These are phyloP conservation scores for Ascochyta fabae DNA, from an alignment of 2,329 filamentous ascomycete genomes.

Conservation along the genomic window DNA sequence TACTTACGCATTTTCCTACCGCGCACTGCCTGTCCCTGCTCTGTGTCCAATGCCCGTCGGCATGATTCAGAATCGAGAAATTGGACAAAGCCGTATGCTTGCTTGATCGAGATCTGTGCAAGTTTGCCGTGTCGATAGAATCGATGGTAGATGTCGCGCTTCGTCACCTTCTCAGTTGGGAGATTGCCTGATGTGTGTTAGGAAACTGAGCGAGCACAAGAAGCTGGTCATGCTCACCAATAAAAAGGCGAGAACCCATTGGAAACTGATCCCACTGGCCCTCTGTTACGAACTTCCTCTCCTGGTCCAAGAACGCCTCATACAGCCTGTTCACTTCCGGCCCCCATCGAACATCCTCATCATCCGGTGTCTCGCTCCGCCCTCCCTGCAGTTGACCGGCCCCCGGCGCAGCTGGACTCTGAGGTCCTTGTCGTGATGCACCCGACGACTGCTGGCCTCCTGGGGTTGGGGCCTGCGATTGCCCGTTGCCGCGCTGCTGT, in stretches of 20 bases:
- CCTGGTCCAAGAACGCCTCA: slow-evolving; percentile 74
- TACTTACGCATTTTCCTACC: slow-evolving; percentile 92
- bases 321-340: slow-evolving; percentile 70
- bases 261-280: slow-evolving; percentile 84
- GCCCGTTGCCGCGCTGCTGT: slow-evolving; percentile 36
- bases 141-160: slow-evolving; percentile 89
- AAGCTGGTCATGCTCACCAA: slow-evolving; percentile 63
- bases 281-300: slow-evolving; percentile 76
- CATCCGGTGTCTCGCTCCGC: slow-evolving; percentile 43
- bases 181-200: slow-evolving; percentile 72
- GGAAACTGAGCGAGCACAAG: background rate
- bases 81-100: slow-evolving; percentile 96
- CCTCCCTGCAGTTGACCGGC: slow-evolving; percentile 34
- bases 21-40: slow-evolving; percentile 82
- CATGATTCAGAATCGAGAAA: slow-evolving; percentile 82
- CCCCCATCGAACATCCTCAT: slow-evolving; percentile 60
- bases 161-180: slow-evolving; percentile 89
- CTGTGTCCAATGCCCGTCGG: slow-evolving; percentile 72
- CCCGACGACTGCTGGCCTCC: slow-evolving; percentile 22
- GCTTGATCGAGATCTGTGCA: slow-evolving; percentile 95
- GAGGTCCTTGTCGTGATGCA: slow-evolving; percentile 30
- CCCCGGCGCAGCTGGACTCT: slow-evolving; percentile 38
- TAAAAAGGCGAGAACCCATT: slow-evolving; percentile 77
- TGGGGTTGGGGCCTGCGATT: slow-evolving; percentile 33
- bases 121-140: slow-evolving; percentile 86